Evolutionary conservation across 2,329 filamentous ascomycete genomes (phyloP).

Genomic region (Colletotrichum spaethianum): DNA sequence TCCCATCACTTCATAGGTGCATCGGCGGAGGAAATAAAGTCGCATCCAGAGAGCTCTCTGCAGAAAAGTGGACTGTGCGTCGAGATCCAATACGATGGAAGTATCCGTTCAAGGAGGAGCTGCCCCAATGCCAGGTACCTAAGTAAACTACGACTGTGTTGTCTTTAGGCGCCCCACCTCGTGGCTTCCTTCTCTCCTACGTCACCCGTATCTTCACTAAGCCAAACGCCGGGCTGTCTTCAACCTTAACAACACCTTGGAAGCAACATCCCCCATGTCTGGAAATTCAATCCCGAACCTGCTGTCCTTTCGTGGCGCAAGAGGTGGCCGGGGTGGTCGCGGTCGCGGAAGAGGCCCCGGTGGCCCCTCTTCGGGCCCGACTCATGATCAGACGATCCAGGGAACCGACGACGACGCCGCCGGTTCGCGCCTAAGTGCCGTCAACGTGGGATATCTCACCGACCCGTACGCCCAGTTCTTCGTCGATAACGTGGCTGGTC

Average conservation of each 20-base stretch:
- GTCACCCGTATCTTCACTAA: conserved; percentile 17
- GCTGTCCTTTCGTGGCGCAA: conserved; percentile 65
- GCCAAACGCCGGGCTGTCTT: not conserved
- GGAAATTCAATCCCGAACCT: conserved; percentile 85
- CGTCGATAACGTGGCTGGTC: conserved; percentile 64
- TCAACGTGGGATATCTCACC: conserved; percentile 85
- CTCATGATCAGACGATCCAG: conserved; percentile 83
- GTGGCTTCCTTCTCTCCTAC: conserved; percentile 21
- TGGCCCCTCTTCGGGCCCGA: conserved; percentile 49
- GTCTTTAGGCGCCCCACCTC: conserved; percentile 16
- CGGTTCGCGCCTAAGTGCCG: conserved; percentile 89
- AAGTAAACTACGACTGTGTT: no score
- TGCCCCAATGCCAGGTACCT: not conserved
- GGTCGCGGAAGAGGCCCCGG: conserved; percentile 51
- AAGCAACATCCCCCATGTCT: conserved; percentile 67
- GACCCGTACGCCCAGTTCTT: conserved; percentile 85
- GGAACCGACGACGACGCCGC: conserved; percentile 94
- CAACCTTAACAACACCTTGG: not conserved
- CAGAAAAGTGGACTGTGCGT: conserved; percentile 21
- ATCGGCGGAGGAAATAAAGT: conserved; percentile 2
- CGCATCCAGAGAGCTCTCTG: not conserved
- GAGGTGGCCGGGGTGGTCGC: conserved; percentile 58
- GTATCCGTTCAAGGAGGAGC: not conserved
- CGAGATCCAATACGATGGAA: conserved; percentile 14
- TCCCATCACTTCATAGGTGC: not conserved